phyloP scores from a whole-genome alignment of 352 stramenopile species.

The Thalassiosira delicatula region DNA sequence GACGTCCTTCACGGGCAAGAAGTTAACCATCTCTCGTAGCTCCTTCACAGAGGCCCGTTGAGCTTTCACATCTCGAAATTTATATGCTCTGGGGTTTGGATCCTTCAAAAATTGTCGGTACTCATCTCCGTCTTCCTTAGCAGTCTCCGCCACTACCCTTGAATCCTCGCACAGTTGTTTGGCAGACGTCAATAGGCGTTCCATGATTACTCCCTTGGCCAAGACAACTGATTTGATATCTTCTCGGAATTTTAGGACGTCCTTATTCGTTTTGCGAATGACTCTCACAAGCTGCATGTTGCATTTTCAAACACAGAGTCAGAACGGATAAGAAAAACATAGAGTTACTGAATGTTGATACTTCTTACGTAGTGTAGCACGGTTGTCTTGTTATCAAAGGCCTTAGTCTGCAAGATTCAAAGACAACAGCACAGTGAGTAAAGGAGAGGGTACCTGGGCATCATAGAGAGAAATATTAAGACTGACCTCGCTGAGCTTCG shows the following conservation, averaged over 20 bases:
- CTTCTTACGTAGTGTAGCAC: constrained; percentile 98
- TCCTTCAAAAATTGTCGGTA: constrained; percentile 51
- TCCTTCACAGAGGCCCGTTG: constrained; percentile 49
- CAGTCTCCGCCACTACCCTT: constrained; percentile 66
- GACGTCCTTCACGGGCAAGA: constrained; percentile 47
- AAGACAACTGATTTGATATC: constrained; percentile 88
- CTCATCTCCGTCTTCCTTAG: constrained; percentile 66
- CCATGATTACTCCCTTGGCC: constrained; percentile 83
- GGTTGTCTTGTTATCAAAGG: constrained; percentile 95
- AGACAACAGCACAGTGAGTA: background rate
- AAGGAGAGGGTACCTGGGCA: too few species aligned
- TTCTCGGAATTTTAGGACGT: constrained; percentile 89
- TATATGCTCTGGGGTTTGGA: constrained; percentile 40
- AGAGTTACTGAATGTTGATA: background rate
- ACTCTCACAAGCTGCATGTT: constrained; percentile 95
- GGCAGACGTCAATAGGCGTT: constrained; percentile 67
- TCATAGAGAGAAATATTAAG: too few species aligned
- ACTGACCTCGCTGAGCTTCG: constrained; percentile 87
- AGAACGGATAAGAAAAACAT: constrained; percentile 34
- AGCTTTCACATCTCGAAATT: constrained; percentile 40
- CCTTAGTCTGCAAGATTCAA: constrained; percentile 79
- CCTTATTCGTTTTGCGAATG: constrained; percentile 91
- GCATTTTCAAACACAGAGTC: constrained; percentile 91
- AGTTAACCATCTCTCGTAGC: constrained; percentile 53
- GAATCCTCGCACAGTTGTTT: constrained; percentile 73